Percentiles rank a stretch among this genome's conserved stretches.
Conservation (phyloP, 345 rosid genomes). For the Salix koriyanagi region DNA sequence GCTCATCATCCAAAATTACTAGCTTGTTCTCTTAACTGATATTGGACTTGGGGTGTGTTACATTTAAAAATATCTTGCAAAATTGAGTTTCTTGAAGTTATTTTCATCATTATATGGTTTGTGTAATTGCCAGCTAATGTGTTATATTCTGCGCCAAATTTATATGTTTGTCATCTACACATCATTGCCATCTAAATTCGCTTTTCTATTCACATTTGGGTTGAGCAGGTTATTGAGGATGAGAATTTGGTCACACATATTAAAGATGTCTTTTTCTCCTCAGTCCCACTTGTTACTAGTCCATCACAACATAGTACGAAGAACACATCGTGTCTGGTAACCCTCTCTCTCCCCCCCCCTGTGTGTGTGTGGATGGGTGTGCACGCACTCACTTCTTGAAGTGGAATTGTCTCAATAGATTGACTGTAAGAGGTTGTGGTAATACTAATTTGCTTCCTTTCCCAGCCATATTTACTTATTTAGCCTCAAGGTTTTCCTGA, state of each 20-base stretch:
- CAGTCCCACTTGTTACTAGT: conserved; percentile 38
- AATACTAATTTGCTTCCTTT: conserved; percentile 12
- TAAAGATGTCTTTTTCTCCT: conserved; percentile 50
- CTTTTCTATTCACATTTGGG: conserved; percentile 15
- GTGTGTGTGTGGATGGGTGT: background rate
- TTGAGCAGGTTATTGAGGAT: conserved; percentile 70
- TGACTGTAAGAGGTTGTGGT: conserved; percentile 16
- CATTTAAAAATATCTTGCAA: background rate
- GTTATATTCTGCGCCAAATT: background rate
- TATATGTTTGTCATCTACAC: background rate
- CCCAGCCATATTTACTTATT: conserved; percentile 50
- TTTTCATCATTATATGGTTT: background rate
- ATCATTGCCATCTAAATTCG: background rate
- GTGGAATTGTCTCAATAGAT: background rate
- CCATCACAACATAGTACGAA: conserved; percentile 40
- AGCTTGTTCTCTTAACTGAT: background rate
- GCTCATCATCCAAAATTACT: background rate
- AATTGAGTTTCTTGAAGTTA: background rate
- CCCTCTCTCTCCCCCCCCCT: background rate
- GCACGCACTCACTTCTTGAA: background rate
- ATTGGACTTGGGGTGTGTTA: background rate
- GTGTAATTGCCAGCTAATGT: background rate
- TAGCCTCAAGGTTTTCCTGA: conserved; percentile 37
- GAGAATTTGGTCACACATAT: conserved; percentile 56
- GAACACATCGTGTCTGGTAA: conserved; percentile 48